Evolutionary conservation across 768 basidiomycete genomes (phyloP).

Genomic region (Saitozyma sp.): DNA sequence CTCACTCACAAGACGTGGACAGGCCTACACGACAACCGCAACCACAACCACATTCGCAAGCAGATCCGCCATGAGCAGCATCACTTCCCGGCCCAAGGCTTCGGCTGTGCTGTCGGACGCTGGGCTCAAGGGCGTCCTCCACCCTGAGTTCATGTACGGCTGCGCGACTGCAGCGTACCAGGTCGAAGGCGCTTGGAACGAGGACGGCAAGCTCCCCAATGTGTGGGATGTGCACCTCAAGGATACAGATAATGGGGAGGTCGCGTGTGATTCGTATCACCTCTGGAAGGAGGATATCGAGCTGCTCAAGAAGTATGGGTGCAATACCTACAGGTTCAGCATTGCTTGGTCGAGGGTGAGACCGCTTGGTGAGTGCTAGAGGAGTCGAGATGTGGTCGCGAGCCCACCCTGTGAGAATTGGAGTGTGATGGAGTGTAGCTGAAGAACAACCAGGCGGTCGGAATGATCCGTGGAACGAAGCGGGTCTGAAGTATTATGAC

Average conservation of each 20-base stretch:
- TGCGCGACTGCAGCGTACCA: conserved; percentile 25
- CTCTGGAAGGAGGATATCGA: conserved; percentile 37
- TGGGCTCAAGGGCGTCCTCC: conserved; percentile 5
- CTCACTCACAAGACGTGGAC: too few relatives aligned
- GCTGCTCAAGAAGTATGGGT: conserved; percentile 36
- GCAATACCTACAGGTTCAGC: conserved; percentile 33
- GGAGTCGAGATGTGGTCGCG: not conserved
- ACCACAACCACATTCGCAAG: too few relatives aligned
- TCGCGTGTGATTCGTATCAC: conserved; percentile 34
- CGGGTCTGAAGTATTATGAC: conserved; percentile 33
- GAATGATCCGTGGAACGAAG: conserved; percentile 28
- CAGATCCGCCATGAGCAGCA: too few relatives aligned
- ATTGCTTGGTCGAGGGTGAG: conserved; percentile 39
- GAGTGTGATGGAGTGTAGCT: conserved; percentile 17
- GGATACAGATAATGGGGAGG: conserved; percentile 28
- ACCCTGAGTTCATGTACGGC: conserved; percentile 15
- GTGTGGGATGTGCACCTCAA: conserved; percentile 20
- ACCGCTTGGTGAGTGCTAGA: conserved; percentile 24
- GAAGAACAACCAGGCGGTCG: conserved; percentile 13
- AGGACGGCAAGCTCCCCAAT: conserved; percentile 28
- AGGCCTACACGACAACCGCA: too few relatives aligned
- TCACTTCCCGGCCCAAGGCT: not conserved
- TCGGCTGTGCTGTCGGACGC: not conserved
- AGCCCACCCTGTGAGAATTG: conserved; percentile 7
- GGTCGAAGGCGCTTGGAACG: conserved; percentile 27